Base-by-base conservation (phyloP, 2,329 filamentous ascomycete species). In the Stagonosporopsis chrysanthemi region DNA sequence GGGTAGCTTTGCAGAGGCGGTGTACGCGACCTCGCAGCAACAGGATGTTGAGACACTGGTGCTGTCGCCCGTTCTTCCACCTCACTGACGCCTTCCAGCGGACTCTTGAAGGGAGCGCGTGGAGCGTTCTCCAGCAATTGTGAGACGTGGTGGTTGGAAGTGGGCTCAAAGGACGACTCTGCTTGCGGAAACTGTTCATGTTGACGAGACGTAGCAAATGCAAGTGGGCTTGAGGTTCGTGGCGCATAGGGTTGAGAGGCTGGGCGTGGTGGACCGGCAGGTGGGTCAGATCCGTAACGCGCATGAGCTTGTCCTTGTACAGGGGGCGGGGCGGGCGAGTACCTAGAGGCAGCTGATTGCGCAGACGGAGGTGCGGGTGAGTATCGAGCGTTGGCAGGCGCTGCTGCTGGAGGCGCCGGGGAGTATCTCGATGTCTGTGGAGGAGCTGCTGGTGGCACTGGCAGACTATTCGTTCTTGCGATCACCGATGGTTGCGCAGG, bases 161-260 rank as follows among this genome's bases (percentile, higher is more conserved):
- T 7, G 17, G 45, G 23, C 19, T 54, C 56, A 23, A 40, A 40
- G 14, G 45, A 12, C 22, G 40, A n/a, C 29, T 46, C 49, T 36
- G 43, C 53, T 29, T 31, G 36, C 11, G 40, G 23, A 42, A 39
- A 47, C 31, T 67, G 61, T 22, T 68, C 61, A 4, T 65, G 63
- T 12, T 73, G 73, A 11, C 78, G 74, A 24, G 75, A 70, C 42
- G 54, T 44, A 29, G 76, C 74, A 46, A 83, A 82, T 29, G 86
- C 86, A 15, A 88, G 77, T 15, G 86, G 86, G 70, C 86, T 88
- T n/a, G 86, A 88, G 6, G 85, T 88, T 53, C 86, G 80, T 17
- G 86, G 86, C 39, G 86, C 83, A 70, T 87, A 88, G 4, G 83
- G 79, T 58, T 86, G 78, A 14, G 76, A 66, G 72, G 76, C 60